Base-by-base conservation (phyloP, 345 rosid genomes). In the Eucalyptus tenuipes region DNA sequence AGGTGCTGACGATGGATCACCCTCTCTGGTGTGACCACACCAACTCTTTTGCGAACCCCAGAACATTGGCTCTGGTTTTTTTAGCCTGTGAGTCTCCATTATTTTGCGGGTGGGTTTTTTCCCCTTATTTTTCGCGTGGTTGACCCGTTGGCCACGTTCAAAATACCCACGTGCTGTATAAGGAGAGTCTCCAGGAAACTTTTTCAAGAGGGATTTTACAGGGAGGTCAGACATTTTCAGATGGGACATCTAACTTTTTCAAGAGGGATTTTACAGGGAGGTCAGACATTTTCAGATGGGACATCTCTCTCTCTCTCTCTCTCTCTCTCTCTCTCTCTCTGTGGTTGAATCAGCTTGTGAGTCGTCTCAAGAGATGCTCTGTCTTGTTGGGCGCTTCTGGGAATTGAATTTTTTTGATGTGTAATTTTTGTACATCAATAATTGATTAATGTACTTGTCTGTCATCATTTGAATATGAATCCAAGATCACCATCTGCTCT, bases 41-140 rank as follows among this genome's bases (percentile, higher is more conserved):
- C 82, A 75, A 75, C 42, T 25, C 13, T 25, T 75, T 40, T 40
- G 82, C 47, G 82, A 40, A 75, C 27, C 6, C 82, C 82, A 22
- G 24, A 22, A 40, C 88, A 68, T 84, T 27, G 61, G 61, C 88
- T 68, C 49, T 44, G 11, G 44, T 75, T 37, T 75, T 31, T 68
- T 75, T 31, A 75, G 47, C 24, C 82, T 20, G 82, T n/a, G 82
- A 40, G 82, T 5, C 82, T 40, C 47, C 27, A 75, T 40, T 40
- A 81, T 89, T 79, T 87, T 86, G 55, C 86, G 66, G 90, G 59
- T 49, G 90, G 91, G 90, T 86, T 88, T 90, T 66, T 87, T 52
- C 31, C 24, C 42, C 64, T 49, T 71, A 45, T 86, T 88, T 88
- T 88, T 90, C 88, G 87, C 88, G 87, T 75, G 91, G 89, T 52